These are phyloP conservation scores for Fusarium denticulatum DNA, from an alignment of 2,329 filamentous ascomycete genomes.

Conservation along the genomic window DNA sequence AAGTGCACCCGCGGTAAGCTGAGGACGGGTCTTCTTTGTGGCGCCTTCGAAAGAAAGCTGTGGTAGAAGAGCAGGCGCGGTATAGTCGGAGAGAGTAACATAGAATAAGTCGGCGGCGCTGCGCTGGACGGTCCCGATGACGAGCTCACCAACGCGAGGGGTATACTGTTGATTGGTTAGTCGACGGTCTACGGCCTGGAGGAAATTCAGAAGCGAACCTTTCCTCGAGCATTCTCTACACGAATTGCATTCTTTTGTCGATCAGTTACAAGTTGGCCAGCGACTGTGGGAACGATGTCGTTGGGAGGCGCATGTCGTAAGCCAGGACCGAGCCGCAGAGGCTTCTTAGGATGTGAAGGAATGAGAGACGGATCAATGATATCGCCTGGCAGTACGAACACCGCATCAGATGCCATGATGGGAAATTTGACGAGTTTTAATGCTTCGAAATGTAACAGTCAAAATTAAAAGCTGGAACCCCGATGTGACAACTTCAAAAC, in stretches of 20 bases:
- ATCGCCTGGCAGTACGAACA: constrained; percentile 85
- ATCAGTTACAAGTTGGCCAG: constrained; percentile 74
- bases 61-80: constrained; percentile 74
- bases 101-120: constrained; percentile 81
- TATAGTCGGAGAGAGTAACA: constrained; percentile 76
- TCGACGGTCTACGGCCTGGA: neutral
- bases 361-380: constrained; percentile 71
- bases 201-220: constrained; percentile 59
- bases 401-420: constrained; percentile 66
- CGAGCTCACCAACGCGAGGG: constrained; percentile 82
- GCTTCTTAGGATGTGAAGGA: constrained; percentile 73
- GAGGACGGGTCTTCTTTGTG: constrained; percentile 88
- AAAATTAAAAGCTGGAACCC: neutral
- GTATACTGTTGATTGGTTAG: constrained; percentile 68
- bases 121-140: constrained; percentile 86
- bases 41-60: constrained; percentile 94
- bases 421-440: constrained; percentile 1
- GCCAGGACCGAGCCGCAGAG: constrained; percentile 84
- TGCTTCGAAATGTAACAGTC: neutral
- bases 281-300: constrained; percentile 74
- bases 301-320: constrained; percentile 83
- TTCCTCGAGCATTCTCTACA: constrained; percentile 76
- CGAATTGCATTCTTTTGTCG: constrained; percentile 79
- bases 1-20: constrained; percentile 77
- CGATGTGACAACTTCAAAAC: constrained; percentile 35